These are phyloP conservation scores for Schoenoplectus tabernaemontani DNA, from an alignment of 202 grass and related monocot genomes.

Conservation along the genomic window DNA sequence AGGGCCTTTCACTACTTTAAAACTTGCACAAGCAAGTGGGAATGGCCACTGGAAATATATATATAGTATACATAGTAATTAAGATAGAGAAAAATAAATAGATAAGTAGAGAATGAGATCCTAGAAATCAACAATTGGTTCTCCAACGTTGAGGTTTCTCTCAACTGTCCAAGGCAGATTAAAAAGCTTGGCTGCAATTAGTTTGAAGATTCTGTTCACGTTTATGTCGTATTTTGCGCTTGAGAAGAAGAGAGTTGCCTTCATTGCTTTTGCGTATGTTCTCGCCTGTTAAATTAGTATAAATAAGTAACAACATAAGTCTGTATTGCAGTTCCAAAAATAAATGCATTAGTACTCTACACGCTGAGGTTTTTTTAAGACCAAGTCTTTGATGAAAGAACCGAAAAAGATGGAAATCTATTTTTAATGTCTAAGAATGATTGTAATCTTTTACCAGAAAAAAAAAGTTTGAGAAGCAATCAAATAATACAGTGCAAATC, in stretches of 20 bases:
- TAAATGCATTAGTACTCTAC: neutral
- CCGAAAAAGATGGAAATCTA: neutral
- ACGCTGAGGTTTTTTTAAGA: neutral
- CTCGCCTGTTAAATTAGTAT: conserved; percentile 19
- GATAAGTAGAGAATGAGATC: conserved; percentile 1
- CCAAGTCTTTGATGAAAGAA: neutral
- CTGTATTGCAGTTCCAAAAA: neutral
- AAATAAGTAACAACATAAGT: neutral
- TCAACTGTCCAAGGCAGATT: conserved; percentile 31
- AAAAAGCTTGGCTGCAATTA: conserved; percentile 26
- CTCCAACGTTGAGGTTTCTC: conserved; percentile 31
- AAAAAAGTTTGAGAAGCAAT: neutral
- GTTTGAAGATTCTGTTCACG: conserved; percentile 33
- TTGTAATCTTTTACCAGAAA: neutral
- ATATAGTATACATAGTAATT: neutral
- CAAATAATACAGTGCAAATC: neutral
- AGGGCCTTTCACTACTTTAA: conserved; percentile 16
- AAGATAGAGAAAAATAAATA: neutral
- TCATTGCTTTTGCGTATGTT: conserved; percentile 35
- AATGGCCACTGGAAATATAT: neutral
- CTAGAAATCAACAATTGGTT: conserved; percentile 36
- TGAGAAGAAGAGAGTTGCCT: conserved; percentile 34
- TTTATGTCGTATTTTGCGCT: conserved; percentile 31
- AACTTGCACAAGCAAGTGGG: conserved; percentile 21
- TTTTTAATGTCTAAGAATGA: neutral